phyloP scores from a whole-genome alignment of 73 alveolate genomes.

The Paramecium tetraurelia region DNA sequence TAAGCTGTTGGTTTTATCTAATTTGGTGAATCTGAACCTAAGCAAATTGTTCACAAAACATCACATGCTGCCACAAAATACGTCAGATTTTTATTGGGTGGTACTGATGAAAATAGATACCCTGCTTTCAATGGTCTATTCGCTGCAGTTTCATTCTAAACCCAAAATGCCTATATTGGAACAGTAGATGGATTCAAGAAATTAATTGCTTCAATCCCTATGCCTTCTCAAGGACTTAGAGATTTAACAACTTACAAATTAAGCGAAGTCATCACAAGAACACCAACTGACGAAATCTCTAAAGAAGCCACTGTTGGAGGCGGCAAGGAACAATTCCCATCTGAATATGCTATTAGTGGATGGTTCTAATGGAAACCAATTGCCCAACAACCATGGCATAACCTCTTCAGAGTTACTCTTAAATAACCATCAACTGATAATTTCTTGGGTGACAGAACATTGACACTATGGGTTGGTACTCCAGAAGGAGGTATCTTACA shows the following conservation, averaged over 20 bases:
- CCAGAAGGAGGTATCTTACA: constrained; percentile 47
- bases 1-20: constrained; percentile 8
- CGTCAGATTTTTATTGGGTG: constrained; percentile 33
- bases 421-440: constrained; percentile 47
- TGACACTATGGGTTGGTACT: constrained; percentile 29
- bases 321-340: constrained; percentile 31
- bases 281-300: not conserved
- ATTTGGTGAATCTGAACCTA: constrained; percentile 7
- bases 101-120: constrained; percentile 27
- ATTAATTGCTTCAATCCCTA: not conserved
- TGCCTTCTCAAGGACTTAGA: not conserved
- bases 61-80: constrained; percentile 20
- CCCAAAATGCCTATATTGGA: not conserved
- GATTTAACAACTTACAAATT: not conserved
- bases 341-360: constrained; percentile 43
- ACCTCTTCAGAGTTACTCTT: constrained; percentile 52
- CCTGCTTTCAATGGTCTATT: constrained; percentile 45
- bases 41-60: constrained; percentile 1
- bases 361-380: constrained; percentile 54
- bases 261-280: not conserved
- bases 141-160: not conserved
- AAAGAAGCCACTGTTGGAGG: constrained; percentile 19
- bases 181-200: not conserved
- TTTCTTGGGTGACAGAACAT: constrained; percentile 29
- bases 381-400: constrained; percentile 50